Evolutionary conservation across 2,329 filamentous ascomycete genomes (phyloP).

Genomic region (Chrysoporthe austroafricana): DNA sequence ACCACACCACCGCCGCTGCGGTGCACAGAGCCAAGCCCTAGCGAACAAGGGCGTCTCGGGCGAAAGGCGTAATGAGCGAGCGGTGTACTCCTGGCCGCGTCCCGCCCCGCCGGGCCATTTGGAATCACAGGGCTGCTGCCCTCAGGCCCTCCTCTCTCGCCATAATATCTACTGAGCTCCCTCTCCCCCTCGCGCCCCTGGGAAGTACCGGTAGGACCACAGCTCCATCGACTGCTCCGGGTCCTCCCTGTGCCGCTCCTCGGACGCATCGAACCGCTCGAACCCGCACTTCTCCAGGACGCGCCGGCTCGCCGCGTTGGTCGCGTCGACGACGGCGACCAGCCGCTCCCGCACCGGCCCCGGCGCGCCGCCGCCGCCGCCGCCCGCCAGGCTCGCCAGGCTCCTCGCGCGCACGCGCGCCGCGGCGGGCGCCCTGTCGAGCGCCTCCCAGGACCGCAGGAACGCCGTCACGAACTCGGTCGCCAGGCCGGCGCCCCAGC

Average conservation of each 20-base stretch:
- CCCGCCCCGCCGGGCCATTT: not conserved
- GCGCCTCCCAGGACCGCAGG: constrained; percentile 49
- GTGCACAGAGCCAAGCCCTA: too few species aligned
- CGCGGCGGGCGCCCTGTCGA: constrained; percentile 51
- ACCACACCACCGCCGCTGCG: too few species aligned
- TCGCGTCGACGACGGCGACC: constrained; percentile 50
- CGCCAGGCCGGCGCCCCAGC: constrained; percentile 61
- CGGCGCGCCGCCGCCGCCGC: constrained; percentile 23
- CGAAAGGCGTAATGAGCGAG: too few species aligned
- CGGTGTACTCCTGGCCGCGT: too few species aligned
- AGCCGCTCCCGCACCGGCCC: constrained; percentile 44
- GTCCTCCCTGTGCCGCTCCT: constrained; percentile 33
- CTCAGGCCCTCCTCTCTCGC: not conserved
- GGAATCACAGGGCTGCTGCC: too few species aligned
- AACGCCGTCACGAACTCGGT: constrained; percentile 59
- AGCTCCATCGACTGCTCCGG: constrained; percentile 28
- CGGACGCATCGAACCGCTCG: constrained; percentile 40
- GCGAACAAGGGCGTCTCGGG: not conserved
- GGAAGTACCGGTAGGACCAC: constrained; percentile 33
- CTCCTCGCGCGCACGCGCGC: constrained; percentile 47
- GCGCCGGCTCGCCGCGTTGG: constrained; percentile 57
- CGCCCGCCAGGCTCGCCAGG: constrained; percentile 39
- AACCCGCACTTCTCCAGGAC: constrained; percentile 64
- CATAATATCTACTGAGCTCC: constrained; percentile 14
- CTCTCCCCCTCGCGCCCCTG: constrained; percentile 35